Percentiles rank a stretch among this genome's conserved stretches.
Conservation (phyloP, 768 basidiomycete species). For the Boletus patriciae region DNA sequence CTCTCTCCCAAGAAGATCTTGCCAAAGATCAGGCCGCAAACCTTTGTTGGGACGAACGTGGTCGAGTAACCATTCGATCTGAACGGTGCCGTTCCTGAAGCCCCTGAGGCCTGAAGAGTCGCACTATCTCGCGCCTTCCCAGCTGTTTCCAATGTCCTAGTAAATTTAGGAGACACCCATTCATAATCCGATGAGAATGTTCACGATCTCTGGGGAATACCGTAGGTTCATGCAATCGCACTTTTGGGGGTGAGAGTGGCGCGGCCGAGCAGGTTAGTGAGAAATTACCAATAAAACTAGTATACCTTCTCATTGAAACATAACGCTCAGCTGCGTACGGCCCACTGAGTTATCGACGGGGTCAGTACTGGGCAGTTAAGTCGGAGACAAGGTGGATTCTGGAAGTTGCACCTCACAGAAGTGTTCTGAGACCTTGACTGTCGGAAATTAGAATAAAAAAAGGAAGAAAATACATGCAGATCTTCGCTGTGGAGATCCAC, state of each 20-base stretch:
- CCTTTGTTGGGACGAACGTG: background rate
- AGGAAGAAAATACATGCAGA: background rate
- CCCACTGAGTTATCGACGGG: background rate
- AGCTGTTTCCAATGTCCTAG: background rate
- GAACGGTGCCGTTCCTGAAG: background rate
- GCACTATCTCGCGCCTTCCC: background rate
- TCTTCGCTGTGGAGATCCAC: slow-evolving; percentile 12
- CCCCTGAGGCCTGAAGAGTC: too few species aligned
- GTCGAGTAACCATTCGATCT: background rate
- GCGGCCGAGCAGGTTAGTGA: background rate
- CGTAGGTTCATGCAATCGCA: background rate
- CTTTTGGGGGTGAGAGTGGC: background rate
- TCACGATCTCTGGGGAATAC: background rate
- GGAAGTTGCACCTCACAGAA: slow-evolving; percentile 5
- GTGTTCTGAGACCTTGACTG: slow-evolving; percentile 5
- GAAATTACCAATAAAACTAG: background rate
- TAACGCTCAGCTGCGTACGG: background rate
- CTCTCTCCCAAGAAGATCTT: background rate
- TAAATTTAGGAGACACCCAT: background rate
- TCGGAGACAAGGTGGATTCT: background rate
- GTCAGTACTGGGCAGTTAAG: background rate
- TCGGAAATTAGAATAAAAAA: slow-evolving; percentile 6
- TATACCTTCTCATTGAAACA: background rate
- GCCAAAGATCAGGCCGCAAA: background rate
- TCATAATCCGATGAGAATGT: background rate